Conservation (phyloP, 345 rosid genomes). For the Eucalyptus pumila region DNA sequence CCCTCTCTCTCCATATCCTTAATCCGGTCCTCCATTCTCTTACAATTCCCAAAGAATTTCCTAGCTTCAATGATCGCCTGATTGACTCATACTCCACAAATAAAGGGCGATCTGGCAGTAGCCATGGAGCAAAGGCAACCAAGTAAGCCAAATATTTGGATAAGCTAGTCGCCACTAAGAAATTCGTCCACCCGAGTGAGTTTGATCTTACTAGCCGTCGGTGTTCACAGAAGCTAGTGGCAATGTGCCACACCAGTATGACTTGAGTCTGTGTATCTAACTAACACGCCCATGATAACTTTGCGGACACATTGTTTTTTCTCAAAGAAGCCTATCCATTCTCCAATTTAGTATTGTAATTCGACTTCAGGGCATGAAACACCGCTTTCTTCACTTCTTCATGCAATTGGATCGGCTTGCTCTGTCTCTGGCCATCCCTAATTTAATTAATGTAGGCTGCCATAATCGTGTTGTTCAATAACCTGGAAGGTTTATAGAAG, state of each 20-base stretch:
- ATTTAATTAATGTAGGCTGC: too few species aligned
- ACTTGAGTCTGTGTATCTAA: too few species aligned
- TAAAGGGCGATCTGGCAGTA: background rate
- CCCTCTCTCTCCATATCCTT: background rate
- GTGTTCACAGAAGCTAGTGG: too few species aligned
- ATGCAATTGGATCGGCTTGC: background rate
- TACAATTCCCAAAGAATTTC: background rate
- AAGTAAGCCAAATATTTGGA: background rate
- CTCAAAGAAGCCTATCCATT: too few species aligned
- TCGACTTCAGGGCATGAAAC: background rate
- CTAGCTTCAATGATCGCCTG: background rate
- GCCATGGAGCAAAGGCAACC: background rate
- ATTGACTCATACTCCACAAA: background rate
- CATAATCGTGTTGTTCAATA: too few species aligned
- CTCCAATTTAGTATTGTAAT: background rate
- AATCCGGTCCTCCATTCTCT: too few species aligned
- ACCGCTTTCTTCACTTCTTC: background rate
- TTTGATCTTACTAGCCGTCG: background rate
- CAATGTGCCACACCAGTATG: too few species aligned
- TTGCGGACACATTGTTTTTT: rapidly evolving
- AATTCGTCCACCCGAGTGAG: background rate
- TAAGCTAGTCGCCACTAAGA: background rate
- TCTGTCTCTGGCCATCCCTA: background rate
- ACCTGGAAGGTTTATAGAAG: too few species aligned
- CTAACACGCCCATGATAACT: too few species aligned